Evolutionary conservation across 2,329 filamentous ascomycete genomes (phyloP), one percentile per base, ranked within the genome.

Genomic region (Dryadomyces quercus-mongolicae): DNA sequence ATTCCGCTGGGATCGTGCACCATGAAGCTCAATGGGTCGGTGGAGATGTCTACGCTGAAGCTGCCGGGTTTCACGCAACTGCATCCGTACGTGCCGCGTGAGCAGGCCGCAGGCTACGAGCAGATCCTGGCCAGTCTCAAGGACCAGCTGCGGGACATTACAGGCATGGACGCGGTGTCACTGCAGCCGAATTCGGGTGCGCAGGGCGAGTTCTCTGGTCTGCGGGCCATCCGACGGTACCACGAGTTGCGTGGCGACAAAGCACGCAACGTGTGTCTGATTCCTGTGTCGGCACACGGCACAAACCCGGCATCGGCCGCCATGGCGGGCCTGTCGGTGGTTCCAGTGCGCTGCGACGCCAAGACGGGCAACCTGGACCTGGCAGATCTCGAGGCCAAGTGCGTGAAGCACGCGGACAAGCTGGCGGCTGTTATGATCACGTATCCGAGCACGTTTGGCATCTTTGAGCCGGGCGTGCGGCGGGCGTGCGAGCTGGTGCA

Each of bases 1-100:
- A 97, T 97, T 57, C 90, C 92, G 2, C 80, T 97, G 1, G 92
- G 92, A 20, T 96, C 92, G 1, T 97, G 92, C 75, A 97, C 92
- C 15, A 97, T 97, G 92, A 97, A 97, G 76, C 82, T 96, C 53
- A 96, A 96, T 67, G 88, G 86, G 45, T 93, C 91, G 3, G 88
- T 88, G 0, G 89, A 96, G 72, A 96, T 97, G 92, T 79, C 87
- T 16, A 86, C 91, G 8, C 78, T 96, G 54, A 87, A 87, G 1
- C 85, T 83, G 70, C 81, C 84, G 1, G 81, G 84, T 51, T 88
- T 91, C 64, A 79, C 86, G 45, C 81, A 85, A 57, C 76, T 95
- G 38, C 92, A 97, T 70, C 92, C 92, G 0, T 89, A 90, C 63
- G 80, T 84, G 42, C 85, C 86, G 0, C 63, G 72, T 0, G 71